Conservation (phyloP, 2,329 filamentous ascomycete genomes). For the Amylocarpus encephaloides region DNA sequence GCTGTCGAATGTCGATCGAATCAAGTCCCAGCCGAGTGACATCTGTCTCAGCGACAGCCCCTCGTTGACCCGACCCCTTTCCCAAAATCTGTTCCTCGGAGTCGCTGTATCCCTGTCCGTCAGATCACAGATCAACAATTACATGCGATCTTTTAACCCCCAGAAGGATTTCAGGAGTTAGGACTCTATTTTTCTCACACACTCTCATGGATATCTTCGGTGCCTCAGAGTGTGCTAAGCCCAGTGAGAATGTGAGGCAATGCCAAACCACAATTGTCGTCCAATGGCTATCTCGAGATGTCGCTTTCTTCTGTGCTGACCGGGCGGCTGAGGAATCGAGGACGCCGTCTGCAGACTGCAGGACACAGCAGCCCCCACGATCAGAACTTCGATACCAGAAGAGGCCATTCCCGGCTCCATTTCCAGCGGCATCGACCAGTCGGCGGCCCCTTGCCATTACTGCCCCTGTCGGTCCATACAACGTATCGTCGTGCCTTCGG, state of each 20-base stretch:
- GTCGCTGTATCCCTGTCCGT: too few species aligned
- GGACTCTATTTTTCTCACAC: too few species aligned
- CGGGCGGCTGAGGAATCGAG: not conserved
- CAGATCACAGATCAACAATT: too few species aligned
- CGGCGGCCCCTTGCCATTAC: not conserved
- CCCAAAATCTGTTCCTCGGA: too few species aligned
- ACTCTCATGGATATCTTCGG: not conserved
- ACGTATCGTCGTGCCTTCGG: not conserved
- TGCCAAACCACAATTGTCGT: not conserved
- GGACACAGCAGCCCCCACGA: not conserved
- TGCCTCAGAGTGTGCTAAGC: not conserved
- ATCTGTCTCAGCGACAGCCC: too few species aligned
- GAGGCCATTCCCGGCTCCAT: too few species aligned
- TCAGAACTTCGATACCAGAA: not conserved
- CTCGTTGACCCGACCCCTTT: too few species aligned
- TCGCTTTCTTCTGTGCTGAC: not conserved
- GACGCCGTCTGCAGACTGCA: not conserved
- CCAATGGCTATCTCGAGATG: not conserved
- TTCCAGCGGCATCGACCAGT: not conserved
- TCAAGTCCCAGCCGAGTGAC: too few species aligned
- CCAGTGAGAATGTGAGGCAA: not conserved
- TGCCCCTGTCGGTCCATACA: not conserved
- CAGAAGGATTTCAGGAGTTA: too few species aligned
- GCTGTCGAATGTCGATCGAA: too few species aligned
- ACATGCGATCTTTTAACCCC: too few species aligned